A percentile compares a stretch with the other conserved stretches of the same genome.
Evolutionary conservation across 2,329 filamentous ascomycete genomes (phyloP).

Genomic region (Neonectria hederae): DNA sequence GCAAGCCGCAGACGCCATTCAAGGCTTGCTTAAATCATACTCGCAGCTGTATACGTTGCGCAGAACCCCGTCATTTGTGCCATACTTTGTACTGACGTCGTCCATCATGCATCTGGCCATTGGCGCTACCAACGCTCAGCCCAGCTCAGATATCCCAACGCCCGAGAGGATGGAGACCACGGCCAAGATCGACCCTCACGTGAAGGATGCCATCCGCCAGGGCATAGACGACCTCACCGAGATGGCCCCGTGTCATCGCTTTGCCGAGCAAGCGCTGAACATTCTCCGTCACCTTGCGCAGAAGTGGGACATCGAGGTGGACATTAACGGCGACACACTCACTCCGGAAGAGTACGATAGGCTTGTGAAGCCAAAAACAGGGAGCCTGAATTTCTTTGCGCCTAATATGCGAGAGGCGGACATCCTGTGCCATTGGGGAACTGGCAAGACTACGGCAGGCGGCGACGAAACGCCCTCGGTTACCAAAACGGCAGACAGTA

Average conservation of each 20-base stretch:
- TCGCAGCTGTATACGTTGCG: conserved; percentile 66
- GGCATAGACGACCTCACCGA: conserved; percentile 67
- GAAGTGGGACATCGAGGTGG: conserved; percentile 67
- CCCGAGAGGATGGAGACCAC: conserved; percentile 46
- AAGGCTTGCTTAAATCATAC: conserved; percentile 64
- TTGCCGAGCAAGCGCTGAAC: conserved; percentile 68
- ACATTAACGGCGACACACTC: conserved; percentile 49
- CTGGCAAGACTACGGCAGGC: conserved; percentile 25
- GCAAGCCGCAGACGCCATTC: conserved; percentile 68
- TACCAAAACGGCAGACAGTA: conserved; percentile 47
- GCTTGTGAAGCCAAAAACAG: conserved; percentile 58
- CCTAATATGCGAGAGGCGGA: conserved; percentile 60
- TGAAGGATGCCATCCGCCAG: conserved; percentile 58
- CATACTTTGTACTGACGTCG: conserved; percentile 69
- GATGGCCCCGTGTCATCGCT: conserved; percentile 69
- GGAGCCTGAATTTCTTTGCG: conserved; percentile 66
- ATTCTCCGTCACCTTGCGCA: conserved; percentile 66
- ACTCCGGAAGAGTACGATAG: conserved; percentile 51
- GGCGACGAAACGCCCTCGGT: conserved; percentile 25
- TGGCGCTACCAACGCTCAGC: conserved; percentile 49
- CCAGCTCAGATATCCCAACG: conserved; percentile 27
- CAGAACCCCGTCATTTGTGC: conserved; percentile 69
- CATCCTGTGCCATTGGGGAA: conserved; percentile 59
- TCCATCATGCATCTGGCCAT: conserved; percentile 69
- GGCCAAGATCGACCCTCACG: conserved; percentile 50